Base-by-base conservation (phyloP, 2,329 filamentous ascomycete genomes). In the Neurospora sp. region DNA sequence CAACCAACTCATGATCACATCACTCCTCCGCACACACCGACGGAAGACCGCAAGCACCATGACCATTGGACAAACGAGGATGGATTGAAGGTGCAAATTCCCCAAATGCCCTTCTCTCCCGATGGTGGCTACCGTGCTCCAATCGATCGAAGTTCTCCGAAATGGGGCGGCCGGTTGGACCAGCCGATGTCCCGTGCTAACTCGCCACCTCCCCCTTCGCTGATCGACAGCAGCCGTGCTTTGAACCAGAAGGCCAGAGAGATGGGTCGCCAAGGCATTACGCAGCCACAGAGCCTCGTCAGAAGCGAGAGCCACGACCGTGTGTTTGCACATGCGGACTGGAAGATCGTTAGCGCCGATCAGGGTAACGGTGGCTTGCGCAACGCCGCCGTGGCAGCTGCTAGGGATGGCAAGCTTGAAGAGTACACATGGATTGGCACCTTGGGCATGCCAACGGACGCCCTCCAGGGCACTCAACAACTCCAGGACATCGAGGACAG, bases 351-450 rank as follows among this genome's bases (percentile, higher is more conserved):
- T 71, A 89, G 90, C 69, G 92, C 93, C 0, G 91, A 97, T 69
- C 93, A 97, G 80, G 95, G 95, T 70, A 98, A 98, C 77, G 94
- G 93, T 28, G 96, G 95, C 23, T 86, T 98, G 67, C 89, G 92
- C 75, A 97, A 97, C 78, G 95, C 95, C 4, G 89, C 96, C 40
- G 89, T 92, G 72, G 92, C 93, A 17, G 91, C 92, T 1, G 84
- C 87, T 17, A 87, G 92, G 66, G 87, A 89, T 69, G 90, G 89
- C 23, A 86, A 87, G 72, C 82, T 93, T 10, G 85, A 86, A 23
- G 91, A 97, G 69, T 91, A 92, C 77, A 91, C 90, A n/a, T 97
- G 92, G 89, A 91, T 98, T 4, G 95, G 95, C 68, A 96, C 94
- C 0, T 82, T 98, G 62, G 96, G 95, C 23, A 97, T 97, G 88